These are phyloP conservation scores for Acidomyces sp. DNA, from an alignment of 495 filamentous ascomycete genomes.

Conservation along the genomic window DNA sequence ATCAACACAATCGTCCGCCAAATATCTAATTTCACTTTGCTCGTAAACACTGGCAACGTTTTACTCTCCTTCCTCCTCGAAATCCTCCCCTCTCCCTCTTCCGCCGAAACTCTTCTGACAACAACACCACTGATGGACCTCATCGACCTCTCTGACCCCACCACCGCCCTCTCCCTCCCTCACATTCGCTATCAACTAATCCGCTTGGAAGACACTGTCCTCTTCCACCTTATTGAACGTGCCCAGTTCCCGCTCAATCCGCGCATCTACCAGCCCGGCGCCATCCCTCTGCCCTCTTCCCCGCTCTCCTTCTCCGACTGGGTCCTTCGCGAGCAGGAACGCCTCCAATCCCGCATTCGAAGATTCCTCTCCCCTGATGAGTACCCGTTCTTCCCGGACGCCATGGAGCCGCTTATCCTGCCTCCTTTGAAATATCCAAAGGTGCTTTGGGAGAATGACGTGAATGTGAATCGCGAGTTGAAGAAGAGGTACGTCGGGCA, in stretches of 20 bases:
- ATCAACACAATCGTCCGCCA: too few species aligned
- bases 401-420: conserved; percentile 66
- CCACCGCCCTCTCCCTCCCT: conserved; percentile 72
- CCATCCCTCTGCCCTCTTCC: conserved; percentile 61
- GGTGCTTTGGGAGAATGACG: conserved; percentile 82
- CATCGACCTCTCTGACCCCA: conserved; percentile 73
- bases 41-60: too few species aligned
- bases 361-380: conserved; percentile 95
- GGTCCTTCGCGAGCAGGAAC: conserved; percentile 79
- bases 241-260: conserved; percentile 91
- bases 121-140: conserved; percentile 55
- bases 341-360: conserved; percentile 82
- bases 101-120: neutral
- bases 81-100: neutral
- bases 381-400: conserved; percentile 90
- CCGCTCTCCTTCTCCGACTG: conserved; percentile 81
- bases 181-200: conserved; percentile 95
- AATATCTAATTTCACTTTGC: too few species aligned
- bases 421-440: conserved; percentile 78
- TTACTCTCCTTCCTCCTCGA: conserved; percentile 1
- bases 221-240: conserved; percentile 94
- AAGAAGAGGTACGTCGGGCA: conserved; percentile 70
- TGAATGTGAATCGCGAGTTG: conserved; percentile 82
- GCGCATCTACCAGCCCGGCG: conserved; percentile 71
- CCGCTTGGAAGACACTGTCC: conserved; percentile 95